phyloP scores from a whole-genome alignment of 2,329 filamentous ascomycete species.

The Dendryphion nanum region DNA sequence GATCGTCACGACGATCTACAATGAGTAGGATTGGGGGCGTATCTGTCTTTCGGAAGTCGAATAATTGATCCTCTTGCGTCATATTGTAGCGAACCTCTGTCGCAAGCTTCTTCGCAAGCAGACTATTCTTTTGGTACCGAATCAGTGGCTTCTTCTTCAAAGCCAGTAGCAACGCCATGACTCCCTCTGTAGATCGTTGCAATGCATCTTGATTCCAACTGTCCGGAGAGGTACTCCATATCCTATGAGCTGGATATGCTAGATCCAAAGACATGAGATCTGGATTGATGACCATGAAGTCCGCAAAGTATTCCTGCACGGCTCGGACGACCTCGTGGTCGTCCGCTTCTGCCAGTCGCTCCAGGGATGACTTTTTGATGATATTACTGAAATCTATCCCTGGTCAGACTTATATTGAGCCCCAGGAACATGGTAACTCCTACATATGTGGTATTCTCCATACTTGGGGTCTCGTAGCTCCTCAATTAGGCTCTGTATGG shows the following conservation, averaged over 20 bases:
- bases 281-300: slow-evolving; percentile 92
- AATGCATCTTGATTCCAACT: slow-evolving; percentile 88
- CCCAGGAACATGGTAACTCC: slow-evolving; percentile 7
- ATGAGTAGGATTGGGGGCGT: slow-evolving; percentile 91
- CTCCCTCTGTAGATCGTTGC: slow-evolving; percentile 80
- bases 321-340: slow-evolving; percentile 94
- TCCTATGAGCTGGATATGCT: slow-evolving; percentile 66
- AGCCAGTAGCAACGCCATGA: slow-evolving; percentile 79
- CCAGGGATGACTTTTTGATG: slow-evolving; percentile 91
- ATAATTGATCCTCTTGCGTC: slow-evolving; percentile 92
- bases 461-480: slow-evolving; percentile 96
- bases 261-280: slow-evolving; percentile 84
- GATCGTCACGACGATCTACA: slow-evolving; percentile 88
- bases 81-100: slow-evolving; percentile 90
- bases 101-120: slow-evolving; percentile 87
- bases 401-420: slow-evolving; percentile 17
- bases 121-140: slow-evolving; percentile 86
- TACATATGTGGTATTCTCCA: slow-evolving; percentile 89
- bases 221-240: slow-evolving; percentile 82
- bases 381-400: slow-evolving; percentile 85
- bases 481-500: slow-evolving; percentile 90
- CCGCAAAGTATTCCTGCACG: slow-evolving; percentile 94
- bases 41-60: slow-evolving; percentile 93
- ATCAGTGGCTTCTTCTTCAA: slow-evolving; percentile 97
- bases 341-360: slow-evolving; percentile 91